These are phyloP conservation scores for Waltergamsia citrina DNA, from an alignment of 2,329 filamentous ascomycete species.

Conservation along the genomic window DNA sequence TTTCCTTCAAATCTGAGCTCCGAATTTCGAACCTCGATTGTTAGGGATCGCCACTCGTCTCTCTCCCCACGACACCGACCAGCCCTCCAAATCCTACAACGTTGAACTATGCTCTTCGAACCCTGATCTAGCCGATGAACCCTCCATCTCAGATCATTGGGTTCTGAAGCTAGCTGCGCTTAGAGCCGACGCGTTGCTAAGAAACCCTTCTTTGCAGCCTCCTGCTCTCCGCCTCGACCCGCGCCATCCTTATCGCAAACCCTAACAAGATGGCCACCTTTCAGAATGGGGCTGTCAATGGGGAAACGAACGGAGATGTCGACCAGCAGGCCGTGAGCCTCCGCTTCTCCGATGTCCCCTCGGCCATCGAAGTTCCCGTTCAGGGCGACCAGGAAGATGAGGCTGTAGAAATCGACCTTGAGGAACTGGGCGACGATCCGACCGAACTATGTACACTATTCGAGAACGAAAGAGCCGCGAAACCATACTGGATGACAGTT, in stretches of 20 bases:
- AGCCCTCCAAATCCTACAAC: too few species aligned
- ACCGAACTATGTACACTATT: constrained; percentile 91
- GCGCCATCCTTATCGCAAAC: not conserved
- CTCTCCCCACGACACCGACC: too few species aligned
- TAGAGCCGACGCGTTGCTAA: not conserved
- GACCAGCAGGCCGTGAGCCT: constrained; percentile 31
- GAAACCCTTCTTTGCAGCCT: not conserved
- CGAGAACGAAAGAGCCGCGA: constrained; percentile 86
- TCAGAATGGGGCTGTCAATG: constrained; percentile 34
- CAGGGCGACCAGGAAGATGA: constrained; percentile 58
- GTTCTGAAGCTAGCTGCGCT: not conserved
- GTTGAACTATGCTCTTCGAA: not conserved
- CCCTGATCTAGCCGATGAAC: not conserved
- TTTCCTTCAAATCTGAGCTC: too few species aligned
- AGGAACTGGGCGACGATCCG: constrained; percentile 84
- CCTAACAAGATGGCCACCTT: constrained; percentile 27
- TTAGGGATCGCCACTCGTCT: too few species aligned
- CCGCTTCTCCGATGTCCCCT: constrained; percentile 56
- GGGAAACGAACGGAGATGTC: constrained; percentile 29
- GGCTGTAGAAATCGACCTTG: constrained; percentile 85
- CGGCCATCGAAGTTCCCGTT: constrained; percentile 57
- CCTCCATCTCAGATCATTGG: not conserved
- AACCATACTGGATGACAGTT: constrained; percentile 97
- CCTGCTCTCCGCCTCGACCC: not conserved
- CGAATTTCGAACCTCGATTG: too few species aligned